Base-by-base conservation (phyloP, 768 basidiomycete genomes). In the Hygrocybe coccinea region DNA sequence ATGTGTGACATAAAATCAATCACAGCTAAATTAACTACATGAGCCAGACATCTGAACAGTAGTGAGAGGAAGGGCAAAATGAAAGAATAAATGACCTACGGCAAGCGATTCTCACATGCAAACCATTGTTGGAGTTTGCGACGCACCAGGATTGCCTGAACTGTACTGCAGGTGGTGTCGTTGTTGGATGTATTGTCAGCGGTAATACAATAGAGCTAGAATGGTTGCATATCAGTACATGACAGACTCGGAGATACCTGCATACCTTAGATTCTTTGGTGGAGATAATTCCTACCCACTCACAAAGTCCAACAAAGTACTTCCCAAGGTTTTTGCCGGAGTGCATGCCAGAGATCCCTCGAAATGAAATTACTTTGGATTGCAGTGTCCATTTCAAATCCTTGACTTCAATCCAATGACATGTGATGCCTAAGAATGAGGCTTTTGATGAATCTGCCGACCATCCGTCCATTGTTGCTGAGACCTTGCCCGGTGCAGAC, bases 1-100 rank as follows among this genome's bases (percentile, higher is more conserved):
- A 73, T 67, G 17, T 62, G 46, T 1, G 11, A n/a, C 70, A 72
- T 72, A n/a, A 70, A 52, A 33, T 59, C 68, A 9, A 65, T 51
- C n/a, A 58, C 62, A 0, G 41, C 61, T 1, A 72, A 60, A 29
- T 72, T 69, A 7, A 68, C 52, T 4, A 71, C 62, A 52, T 72
- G 70, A 1, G 58, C 65, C 2, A 72, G 60, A 55, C 69, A 71
- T 55, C 29, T 29, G 29, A 29, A 29, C 29, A 29, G 29, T 29
- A 29, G 29, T 29, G 29, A 29, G 29, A 29, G 29, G 29, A 29
- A 29, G 29, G 29, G 29, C 29, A 29, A 29, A 29, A 29, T 29
- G 29, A 29, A 29, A 29, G 29, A 29, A 29, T 29, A 29, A 29
- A 29, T 29, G 29, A 29, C 29, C 29, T 29, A 29, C 29, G 52